These are phyloP conservation scores for Zygnema circumcarinatum DNA, from an alignment of 139 green algal genomes.

Conservation along the genomic window DNA sequence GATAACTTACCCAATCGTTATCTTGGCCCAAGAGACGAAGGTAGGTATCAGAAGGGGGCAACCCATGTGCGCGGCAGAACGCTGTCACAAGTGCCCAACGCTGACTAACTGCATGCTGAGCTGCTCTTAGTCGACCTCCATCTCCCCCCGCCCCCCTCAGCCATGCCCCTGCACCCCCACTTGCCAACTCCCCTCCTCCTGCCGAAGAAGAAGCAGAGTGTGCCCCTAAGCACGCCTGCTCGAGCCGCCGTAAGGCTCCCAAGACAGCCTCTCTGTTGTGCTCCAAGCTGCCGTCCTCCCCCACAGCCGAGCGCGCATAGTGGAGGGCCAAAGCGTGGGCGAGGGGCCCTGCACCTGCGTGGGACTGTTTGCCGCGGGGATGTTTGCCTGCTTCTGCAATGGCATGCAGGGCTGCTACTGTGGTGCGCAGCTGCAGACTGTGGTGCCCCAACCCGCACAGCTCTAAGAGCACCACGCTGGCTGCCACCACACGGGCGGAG, in stretches of 20 bases:
- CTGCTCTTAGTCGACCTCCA: background rate
- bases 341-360: background rate
- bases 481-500: slow-evolving; percentile 4
- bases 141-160: slow-evolving; percentile 16
- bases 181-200: background rate
- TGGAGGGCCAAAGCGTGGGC: background rate
- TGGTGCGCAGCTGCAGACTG: slow-evolving; percentile 2
- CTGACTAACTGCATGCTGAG: slow-evolving; percentile 10
- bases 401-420: slow-evolving; percentile 30
- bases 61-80: slow-evolving; percentile 22
- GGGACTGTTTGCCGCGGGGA: background rate
- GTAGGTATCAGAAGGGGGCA: slow-evolving; percentile 27
- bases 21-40: slow-evolving; percentile 27
- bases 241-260: background rate
- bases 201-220: background rate
- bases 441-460: slow-evolving; percentile 13
- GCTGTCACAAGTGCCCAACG: slow-evolving; percentile 36
- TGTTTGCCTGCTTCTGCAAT: background rate
- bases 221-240: background rate
- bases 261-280: background rate
- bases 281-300: background rate
- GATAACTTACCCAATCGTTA: slow-evolving; percentile 28
- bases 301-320: background rate
- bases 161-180: background rate
- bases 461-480: slow-evolving; percentile 11